These are phyloP conservation scores for Fusarium tricinctum DNA, from an alignment of 2,329 filamentous ascomycete genomes.

Conservation along the genomic window DNA sequence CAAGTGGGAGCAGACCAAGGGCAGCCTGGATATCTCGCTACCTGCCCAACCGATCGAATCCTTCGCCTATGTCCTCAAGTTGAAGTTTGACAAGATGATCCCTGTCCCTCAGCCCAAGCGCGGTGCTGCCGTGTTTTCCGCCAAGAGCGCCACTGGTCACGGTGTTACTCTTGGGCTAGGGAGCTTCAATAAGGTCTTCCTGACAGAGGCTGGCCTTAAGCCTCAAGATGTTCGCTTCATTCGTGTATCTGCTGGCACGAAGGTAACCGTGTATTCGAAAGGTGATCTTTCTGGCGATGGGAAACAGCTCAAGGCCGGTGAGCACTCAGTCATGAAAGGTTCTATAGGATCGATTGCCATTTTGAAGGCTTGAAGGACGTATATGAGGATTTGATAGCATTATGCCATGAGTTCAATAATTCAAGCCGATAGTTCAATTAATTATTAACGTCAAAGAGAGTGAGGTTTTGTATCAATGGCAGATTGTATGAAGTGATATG, in stretches of 20 bases:
- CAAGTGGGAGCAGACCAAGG: conserved; percentile 14
- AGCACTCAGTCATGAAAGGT: not conserved
- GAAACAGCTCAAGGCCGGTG: not conserved
- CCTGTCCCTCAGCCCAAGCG: conserved; percentile 8
- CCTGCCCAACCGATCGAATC: conserved; percentile 1
- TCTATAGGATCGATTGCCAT: conserved; percentile 6
- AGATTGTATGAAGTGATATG: too few species aligned
- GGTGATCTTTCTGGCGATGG: not conserved
- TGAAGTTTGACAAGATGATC: conserved; percentile 4
- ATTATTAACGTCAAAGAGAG: too few species aligned
- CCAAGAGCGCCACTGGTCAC: not conserved
- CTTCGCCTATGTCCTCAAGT: conserved; percentile 8
- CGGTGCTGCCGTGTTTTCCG: conserved; percentile 4
- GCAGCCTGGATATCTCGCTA: conserved; percentile 7
- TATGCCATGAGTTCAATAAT: too few species aligned
- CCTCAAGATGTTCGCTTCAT: not conserved
- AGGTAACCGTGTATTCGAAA: not conserved
- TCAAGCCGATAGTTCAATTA: too few species aligned
- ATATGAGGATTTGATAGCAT: too few species aligned
- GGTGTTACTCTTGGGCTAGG: conserved; percentile 13
- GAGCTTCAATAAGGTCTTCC: conserved; percentile 9
- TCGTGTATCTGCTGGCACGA: not conserved
- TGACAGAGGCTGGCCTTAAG: conserved; percentile 10
- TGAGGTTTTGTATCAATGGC: too few species aligned
- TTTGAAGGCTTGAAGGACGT: not conserved